Percentiles rank a stretch among this genome's conserved stretches.
Evolutionary conservation across 257 asterid genomes (phyloP).

Genomic region (Capsicum pubescens): DNA sequence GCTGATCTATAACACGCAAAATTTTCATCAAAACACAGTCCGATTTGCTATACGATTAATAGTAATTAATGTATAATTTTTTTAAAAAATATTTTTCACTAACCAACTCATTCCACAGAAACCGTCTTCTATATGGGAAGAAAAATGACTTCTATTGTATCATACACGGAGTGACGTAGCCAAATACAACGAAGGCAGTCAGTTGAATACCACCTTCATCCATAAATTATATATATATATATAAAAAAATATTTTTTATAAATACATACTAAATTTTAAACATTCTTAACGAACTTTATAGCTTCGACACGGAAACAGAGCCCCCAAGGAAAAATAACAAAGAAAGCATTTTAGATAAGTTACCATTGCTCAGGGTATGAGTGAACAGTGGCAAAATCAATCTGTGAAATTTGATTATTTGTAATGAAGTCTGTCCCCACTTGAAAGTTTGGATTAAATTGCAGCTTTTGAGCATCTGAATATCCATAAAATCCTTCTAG

Average conservation of each 20-base stretch:
- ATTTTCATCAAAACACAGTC: not conserved
- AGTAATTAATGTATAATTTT: no score
- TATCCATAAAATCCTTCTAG: conserved; percentile 72
- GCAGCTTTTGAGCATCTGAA: conserved; percentile 43
- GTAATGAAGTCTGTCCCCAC: conserved; percentile 68
- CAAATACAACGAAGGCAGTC: no score
- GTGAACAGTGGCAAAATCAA: conserved; percentile 74
- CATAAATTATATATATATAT: no score
- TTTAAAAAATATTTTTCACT: not conserved
- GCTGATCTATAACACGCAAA: not conserved
- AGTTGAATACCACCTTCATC: no score
- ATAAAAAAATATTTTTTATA: no score
- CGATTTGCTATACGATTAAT: not conserved
- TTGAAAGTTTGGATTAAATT: conserved; percentile 46
- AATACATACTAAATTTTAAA: no score
- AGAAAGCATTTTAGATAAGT: not conserved
- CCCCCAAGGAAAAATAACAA: no score
- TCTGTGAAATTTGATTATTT: conserved; percentile 58
- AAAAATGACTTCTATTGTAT: not conserved
- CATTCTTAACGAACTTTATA: no score
- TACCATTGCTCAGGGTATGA: conserved; percentile 74
- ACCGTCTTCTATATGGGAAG: not conserved
- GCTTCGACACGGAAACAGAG: no score
- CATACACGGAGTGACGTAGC: no score
- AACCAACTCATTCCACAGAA: not conserved